phyloP scores from a whole-genome alignment of 2,329 filamentous ascomycete genomes.

The Exserohilum rostratum region DNA sequence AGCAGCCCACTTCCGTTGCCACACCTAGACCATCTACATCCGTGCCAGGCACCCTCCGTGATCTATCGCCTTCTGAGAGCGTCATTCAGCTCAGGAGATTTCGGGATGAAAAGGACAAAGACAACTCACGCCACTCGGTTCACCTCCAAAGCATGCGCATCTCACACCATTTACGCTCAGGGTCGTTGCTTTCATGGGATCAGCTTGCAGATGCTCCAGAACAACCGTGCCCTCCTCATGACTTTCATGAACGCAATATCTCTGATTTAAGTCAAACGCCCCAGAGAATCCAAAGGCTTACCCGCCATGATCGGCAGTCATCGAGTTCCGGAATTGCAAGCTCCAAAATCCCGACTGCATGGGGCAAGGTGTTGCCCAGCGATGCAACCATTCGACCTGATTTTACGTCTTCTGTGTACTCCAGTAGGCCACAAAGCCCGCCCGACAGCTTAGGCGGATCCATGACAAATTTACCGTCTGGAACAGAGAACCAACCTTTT shows the following conservation, averaged over 20 bases:
- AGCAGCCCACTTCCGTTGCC: constrained; percentile 24
- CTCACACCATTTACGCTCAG: constrained; percentile 53
- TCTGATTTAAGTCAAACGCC: constrained; percentile 31
- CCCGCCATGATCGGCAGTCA: constrained; percentile 36
- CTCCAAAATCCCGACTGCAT: constrained; percentile 43
- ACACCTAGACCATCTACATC: constrained; percentile 27
- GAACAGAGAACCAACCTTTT: constrained; percentile 12
- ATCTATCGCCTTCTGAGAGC: constrained; percentile 6
- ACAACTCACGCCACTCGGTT: constrained; percentile 38
- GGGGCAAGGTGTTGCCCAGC: constrained; percentile 43
- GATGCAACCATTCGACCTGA: constrained; percentile 21
- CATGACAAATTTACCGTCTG: constrained; percentile 23
- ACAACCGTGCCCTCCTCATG: constrained; percentile 18
- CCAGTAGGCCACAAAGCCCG: constrained; percentile 48
- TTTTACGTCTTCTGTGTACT: constrained; percentile 50
- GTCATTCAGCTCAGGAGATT: not conserved
- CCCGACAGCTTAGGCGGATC: constrained; percentile 38
- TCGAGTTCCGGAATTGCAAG: constrained; percentile 48
- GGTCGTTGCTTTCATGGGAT: constrained; percentile 49
- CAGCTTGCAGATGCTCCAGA: constrained; percentile 32
- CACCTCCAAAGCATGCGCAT: constrained; percentile 54
- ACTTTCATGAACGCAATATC: constrained; percentile 20
- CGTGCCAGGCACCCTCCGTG: constrained; percentile 11
- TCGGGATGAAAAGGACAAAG: constrained; percentile 10
- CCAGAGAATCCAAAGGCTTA: constrained; percentile 10